Evolutionary conservation across 1,284 basidiomycete species (phyloP), one percentile per base, ranked within the genome.

Genomic region (Sanghuangporus sanghuang): DNA sequence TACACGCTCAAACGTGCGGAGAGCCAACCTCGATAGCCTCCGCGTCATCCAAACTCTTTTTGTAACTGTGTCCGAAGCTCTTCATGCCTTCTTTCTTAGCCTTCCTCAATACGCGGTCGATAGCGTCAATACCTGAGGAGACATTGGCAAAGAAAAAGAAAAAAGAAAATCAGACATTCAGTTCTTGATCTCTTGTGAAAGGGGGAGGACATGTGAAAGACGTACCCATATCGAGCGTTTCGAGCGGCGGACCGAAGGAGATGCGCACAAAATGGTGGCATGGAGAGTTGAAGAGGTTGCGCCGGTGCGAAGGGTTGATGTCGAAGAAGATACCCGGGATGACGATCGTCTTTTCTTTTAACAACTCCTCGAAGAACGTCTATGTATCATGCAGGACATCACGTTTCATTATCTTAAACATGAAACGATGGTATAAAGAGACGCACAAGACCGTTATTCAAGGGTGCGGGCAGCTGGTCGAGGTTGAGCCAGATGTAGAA

Each of bases 401-500:
- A 3, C 2, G 27, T 32, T 32, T 32, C 27, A 32, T 32, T 32
- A n/a, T n/a, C n/a, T n/a, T n/a, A n/a, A n/a, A n/a, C n/a, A n/a
- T n/a, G n/a, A n/a, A n/a, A n/a, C n/a, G n/a, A n/a, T n/a, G n/a
- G n/a, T n/a, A n/a, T n/a, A n/a, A n/a, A n/a, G n/a, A 23, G 7
- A 79, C 85, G 8, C 64, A 90, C 89, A 70, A 97, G 77, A 21
- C 95, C 95, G 69, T 92, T 93, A 77, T 95, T 93, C 50, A 97
- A 75, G 6, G 94, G 95, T 6, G 83, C 69, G 7, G 92, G 90
- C 38, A 96, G 81, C 57, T 78, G 79, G 69, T 87, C 86, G 23
- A 98, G 80, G 76, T 93, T 90, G 60, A 96, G 83, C 93, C 95
- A 97, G 73, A 96, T 88, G 75, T 95, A 94, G 75, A 95, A 95